Base-by-base conservation (phyloP, 2,329 filamentous ascomycete genomes). In the Neofusicoccum sp. region DNA sequence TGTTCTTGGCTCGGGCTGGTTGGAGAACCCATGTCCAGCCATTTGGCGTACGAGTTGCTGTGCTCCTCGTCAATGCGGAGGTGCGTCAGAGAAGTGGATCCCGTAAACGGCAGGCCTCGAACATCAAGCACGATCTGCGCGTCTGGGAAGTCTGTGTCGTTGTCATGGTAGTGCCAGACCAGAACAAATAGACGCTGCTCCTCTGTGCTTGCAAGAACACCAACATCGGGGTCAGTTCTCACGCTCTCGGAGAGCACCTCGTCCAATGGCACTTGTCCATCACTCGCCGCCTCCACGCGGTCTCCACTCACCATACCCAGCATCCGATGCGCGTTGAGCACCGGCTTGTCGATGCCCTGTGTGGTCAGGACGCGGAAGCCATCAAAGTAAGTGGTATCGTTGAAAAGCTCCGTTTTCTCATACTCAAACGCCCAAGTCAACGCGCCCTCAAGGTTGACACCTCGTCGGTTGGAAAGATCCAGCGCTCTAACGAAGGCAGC, bases 361-460 rank as follows among this genome's bases (percentile, higher is more conserved):
- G 60, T 62, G 5, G 47, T 48, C 28, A 62, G 34, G 12, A 62
- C 60, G 12, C 60, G 48, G 12, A 62, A 62, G 1, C 60, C 60
- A 31, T 56, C 49, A n/a, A 56, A 62, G 11, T 47, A 56, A 4
- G 45, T n/a, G 8, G 28, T 33, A 4, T 33, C 45, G 5, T 33
- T 14, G 12, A 49, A 49, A 1, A 49, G 9, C n/a, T 39, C 48
- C 44, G 49, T 22, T 31, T 56, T 28, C 39, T 62, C 60, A 12
- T 62, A 62, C 37, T 62, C 60, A 47, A 62, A 62, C 11, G 60
- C 49, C 60, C 60, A 62, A 3, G 60, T 62, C 37, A 62, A 28
- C 29, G 60, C 44, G 1, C 60, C 60, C 16, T 62, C 36, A 1
- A 45, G 39, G 29, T 56, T 56, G 8, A 56, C 60, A 0, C 48